A percentile compares a stretch with the other conserved stretches of the same genome.
Evolutionary conservation across 1,284 basidiomycete genomes (phyloP).

Genomic region (Fistulina hepatica): DNA sequence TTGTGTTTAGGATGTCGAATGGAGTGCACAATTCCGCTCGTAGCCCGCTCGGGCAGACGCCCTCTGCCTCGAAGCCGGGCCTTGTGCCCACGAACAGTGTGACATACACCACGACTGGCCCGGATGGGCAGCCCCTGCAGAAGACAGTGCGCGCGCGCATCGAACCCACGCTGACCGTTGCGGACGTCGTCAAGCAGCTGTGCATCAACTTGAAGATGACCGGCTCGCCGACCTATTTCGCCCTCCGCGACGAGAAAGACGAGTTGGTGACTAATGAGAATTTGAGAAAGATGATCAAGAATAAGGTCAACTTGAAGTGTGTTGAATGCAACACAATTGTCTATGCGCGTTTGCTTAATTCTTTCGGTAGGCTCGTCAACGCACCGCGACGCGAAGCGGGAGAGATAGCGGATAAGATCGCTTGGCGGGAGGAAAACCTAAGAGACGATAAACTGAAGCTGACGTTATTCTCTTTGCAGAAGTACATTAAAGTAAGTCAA

Average conservation of each 20-base stretch:
- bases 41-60: constrained; percentile 16
- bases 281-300: constrained; percentile 70
- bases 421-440: constrained; percentile 50
- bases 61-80: constrained; percentile 26
- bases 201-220: constrained; percentile 75
- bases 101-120: constrained; percentile 51
- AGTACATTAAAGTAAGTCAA: constrained; percentile 58
- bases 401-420: constrained; percentile 69
- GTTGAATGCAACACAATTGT: constrained; percentile 22
- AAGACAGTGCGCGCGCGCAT: constrained; percentile 73
- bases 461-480: constrained; percentile 74
- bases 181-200: constrained; percentile 70
- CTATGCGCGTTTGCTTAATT: constrained; percentile 6
- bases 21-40: constrained; percentile 15
- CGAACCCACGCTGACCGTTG: constrained; percentile 67
- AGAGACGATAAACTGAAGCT: constrained; percentile 63
- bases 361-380: constrained; percentile 53
- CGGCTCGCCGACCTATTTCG: constrained; percentile 73
- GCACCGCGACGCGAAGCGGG: constrained; percentile 74
- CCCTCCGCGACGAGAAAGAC: constrained; percentile 79
- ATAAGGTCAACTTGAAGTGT: constrained; percentile 72
- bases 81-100: constrained; percentile 75
- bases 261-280: constrained; percentile 90
- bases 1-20: constrained; percentile 10
- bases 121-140: too few relatives aligned